Evolutionary conservation across 2,329 filamentous ascomycete species (phyloP).

Genomic region (Aspergillus persii): DNA sequence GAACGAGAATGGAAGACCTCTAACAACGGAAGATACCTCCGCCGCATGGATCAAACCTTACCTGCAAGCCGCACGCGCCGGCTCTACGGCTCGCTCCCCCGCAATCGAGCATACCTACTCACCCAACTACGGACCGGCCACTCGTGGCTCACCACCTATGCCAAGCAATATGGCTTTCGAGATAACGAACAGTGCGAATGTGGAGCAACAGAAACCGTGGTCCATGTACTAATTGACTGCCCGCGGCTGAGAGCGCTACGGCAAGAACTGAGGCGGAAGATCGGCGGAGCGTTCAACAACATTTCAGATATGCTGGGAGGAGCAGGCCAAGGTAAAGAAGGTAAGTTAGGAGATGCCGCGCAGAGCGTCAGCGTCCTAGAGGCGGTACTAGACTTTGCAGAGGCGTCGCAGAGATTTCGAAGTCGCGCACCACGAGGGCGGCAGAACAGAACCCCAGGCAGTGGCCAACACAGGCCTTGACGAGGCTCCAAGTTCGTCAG

Average conservation of each 20-base stretch:
- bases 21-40: conserved; percentile 9
- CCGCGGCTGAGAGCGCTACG: conserved; percentile 13
- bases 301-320: conserved; percentile 24
- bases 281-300: conserved; percentile 20
- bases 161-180: conserved; percentile 10
- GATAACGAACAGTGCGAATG: conserved; percentile 16
- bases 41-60: conserved; percentile 9
- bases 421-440: too few relatives aligned
- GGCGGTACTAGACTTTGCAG: conserved; percentile 17
- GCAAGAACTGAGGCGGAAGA: conserved; percentile 7
- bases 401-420: conserved; percentile 15
- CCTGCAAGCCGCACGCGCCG: conserved; percentile 6
- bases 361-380: conserved; percentile 7
- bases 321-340: conserved; percentile 13
- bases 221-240: conserved; percentile 20
- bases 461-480: too few relatives aligned
- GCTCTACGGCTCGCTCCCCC: conserved; percentile 12
- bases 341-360: conserved; percentile 10
- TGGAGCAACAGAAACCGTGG: conserved; percentile 18
- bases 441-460: too few relatives aligned
- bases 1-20: conserved; percentile 11
- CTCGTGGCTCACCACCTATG: conserved; percentile 20
- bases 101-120: conserved; percentile 18
- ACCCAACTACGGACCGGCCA: conserved; percentile 22
- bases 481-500: too few relatives aligned